Evolutionary conservation across 306 rosid species (phyloP).

Genomic region (Amphicarpaea edgeworthii): DNA sequence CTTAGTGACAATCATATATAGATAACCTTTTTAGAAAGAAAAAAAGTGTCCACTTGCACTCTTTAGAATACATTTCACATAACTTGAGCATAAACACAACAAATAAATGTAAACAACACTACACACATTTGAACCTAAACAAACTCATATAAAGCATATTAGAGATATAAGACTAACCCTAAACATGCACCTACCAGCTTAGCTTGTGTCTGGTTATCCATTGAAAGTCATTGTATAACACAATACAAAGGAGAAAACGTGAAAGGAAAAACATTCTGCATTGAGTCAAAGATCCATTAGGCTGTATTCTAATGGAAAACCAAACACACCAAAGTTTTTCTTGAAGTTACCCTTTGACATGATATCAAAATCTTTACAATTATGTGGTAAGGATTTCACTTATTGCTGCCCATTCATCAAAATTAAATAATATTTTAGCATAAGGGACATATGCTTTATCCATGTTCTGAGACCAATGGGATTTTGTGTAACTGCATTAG

Average conservation of each 20-base stretch:
- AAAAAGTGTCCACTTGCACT: not conserved
- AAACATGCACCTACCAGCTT: not conserved
- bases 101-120: not conserved
- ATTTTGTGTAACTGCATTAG: too few relatives aligned
- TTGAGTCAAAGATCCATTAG: not conserved
- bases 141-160: not conserved
- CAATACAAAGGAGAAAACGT: not conserved
- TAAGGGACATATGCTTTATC: not conserved
- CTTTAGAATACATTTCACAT: conserved; percentile 9
- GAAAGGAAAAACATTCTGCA: not conserved
- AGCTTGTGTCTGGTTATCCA: conserved; percentile 2
- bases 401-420: too few relatives aligned
- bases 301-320: not conserved
- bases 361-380: not conserved
- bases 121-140: conserved; percentile 1
- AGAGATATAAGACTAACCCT: not conserved
- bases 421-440: too few relatives aligned
- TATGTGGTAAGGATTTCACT: not conserved
- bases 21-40: not conserved
- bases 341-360: not conserved
- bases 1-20: not conserved
- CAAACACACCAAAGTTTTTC: not conserved
- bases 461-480: too few relatives aligned
- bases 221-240: not conserved
- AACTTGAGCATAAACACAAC: not conserved